phyloP scores from a whole-genome alignment of 345 rosid species.

The Camelina sativa region DNA sequence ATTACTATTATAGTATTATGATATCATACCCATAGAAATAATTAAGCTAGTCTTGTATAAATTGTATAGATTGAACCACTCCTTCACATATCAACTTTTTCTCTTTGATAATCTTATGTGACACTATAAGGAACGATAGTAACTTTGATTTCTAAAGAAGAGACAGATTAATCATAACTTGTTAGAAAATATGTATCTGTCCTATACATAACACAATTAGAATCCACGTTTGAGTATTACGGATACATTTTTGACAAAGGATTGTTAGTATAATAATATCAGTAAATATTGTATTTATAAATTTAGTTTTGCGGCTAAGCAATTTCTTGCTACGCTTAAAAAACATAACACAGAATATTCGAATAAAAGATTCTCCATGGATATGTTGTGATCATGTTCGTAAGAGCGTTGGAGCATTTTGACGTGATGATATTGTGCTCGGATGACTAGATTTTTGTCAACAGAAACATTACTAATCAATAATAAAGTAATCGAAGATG shows the following conservation, averaged over 20 bases:
- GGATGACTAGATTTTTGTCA: not conserved
- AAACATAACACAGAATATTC: not conserved
- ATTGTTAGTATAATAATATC: not conserved
- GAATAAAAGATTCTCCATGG: not conserved
- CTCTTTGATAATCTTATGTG: too few relatives aligned
- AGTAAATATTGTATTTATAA: not conserved
- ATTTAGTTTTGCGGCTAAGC: not conserved
- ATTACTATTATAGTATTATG: too few relatives aligned
- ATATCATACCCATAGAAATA: too few relatives aligned
- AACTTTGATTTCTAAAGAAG: too few relatives aligned
- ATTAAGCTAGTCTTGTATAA: too few relatives aligned
- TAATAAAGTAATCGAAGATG: not conserved
- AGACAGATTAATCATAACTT: not conserved
- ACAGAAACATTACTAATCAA: constrained; percentile 3
- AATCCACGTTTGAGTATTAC: not conserved
- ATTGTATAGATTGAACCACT: too few relatives aligned
- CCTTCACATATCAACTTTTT: too few relatives aligned
- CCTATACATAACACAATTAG: not conserved
- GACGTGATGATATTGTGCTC: not conserved
- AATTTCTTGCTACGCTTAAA: not conserved
- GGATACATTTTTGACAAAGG: not conserved
- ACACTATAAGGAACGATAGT: too few relatives aligned
- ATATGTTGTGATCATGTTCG: not conserved
- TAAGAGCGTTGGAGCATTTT: constrained; percentile 1
- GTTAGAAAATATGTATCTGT: not conserved